Conservation (phyloP, 768 basidiomycete genomes). For the Goffeauzyma gilvescens region DNA sequence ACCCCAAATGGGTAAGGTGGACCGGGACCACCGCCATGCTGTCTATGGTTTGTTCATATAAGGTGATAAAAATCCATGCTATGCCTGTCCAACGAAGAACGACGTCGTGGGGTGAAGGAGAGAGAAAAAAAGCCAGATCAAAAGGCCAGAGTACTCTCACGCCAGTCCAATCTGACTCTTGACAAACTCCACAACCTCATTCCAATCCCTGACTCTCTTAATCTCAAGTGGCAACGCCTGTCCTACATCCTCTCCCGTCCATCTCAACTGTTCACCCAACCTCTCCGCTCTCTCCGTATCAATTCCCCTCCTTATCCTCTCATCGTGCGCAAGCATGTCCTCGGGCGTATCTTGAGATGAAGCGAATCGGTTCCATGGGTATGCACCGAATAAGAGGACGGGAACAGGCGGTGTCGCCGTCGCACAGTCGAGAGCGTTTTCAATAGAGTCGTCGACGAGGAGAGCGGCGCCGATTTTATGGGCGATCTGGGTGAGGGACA, state of each 20-base stretch:
- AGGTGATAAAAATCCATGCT: too few relatives aligned
- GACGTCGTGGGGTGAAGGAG: too few relatives aligned
- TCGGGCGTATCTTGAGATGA: slow-evolving; percentile 11
- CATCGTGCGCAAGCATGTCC: slow-evolving; percentile 22
- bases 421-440: slow-evolving; percentile 51
- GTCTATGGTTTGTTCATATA: too few relatives aligned
- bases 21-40: too few relatives aligned
- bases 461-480: slow-evolving; percentile 44
- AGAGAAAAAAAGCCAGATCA: too few relatives aligned
- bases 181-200: slow-evolving; percentile 34
- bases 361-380: slow-evolving; percentile 53
- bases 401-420: slow-evolving; percentile 38
- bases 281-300: slow-evolving; percentile 17
- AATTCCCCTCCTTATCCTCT: slow-evolving; percentile 8
- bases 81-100: too few relatives aligned
- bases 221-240: slow-evolving; percentile 37
- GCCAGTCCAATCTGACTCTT: too few relatives aligned
- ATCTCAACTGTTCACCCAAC: slow-evolving; percentile 36
- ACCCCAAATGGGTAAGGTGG: too few relatives aligned
- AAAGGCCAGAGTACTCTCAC: too few relatives aligned
- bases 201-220: slow-evolving; percentile 48
- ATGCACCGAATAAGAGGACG: slow-evolving; percentile 55
- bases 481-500: slow-evolving; percentile 39
- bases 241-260: slow-evolving; percentile 38
- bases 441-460: slow-evolving; percentile 61